Conservation (phyloP, 2,329 filamentous ascomycete genomes). For the Drechslerella coelobrocha region DNA sequence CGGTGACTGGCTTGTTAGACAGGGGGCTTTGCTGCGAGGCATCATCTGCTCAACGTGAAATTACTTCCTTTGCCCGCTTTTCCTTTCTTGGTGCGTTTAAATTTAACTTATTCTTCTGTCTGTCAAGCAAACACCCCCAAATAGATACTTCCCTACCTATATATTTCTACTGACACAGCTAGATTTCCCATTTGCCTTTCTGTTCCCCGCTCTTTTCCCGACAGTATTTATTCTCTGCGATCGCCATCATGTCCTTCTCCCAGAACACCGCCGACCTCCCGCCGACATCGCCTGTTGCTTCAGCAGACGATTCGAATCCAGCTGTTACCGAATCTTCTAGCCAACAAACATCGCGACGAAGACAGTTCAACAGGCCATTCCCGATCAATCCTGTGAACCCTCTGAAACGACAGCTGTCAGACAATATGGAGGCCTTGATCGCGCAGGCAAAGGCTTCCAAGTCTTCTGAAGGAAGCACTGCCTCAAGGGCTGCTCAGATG, state of each 20-base stretch:
- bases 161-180: too few relatives aligned
- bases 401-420: constrained; percentile 46
- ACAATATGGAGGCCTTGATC: constrained; percentile 49
- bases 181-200: too few relatives aligned
- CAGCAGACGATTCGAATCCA: constrained; percentile 1
- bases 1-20: neutral
- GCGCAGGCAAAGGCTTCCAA: constrained; percentile 47
- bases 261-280: constrained; percentile 15
- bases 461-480: constrained; percentile 24
- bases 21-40: neutral
- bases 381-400: constrained; percentile 29
- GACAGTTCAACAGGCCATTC: constrained; percentile 9
- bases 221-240: constrained; percentile 12
- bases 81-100: too few relatives aligned
- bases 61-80: neutral
- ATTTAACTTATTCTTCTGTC: too few relatives aligned
- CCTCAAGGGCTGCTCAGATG: constrained; percentile 22
- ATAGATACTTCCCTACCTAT: too few relatives aligned
- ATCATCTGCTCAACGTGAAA: neutral
- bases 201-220: neutral
- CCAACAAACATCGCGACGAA: constrained; percentile 5
- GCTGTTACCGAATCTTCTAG: constrained; percentile 4
- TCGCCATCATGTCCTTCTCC: constrained; percentile 33
- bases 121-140: too few relatives aligned
- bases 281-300: constrained; percentile 4